Conservation (phyloP, 176 grass and related monocot genomes). For the Dendrocalamus sinicus region DNA sequence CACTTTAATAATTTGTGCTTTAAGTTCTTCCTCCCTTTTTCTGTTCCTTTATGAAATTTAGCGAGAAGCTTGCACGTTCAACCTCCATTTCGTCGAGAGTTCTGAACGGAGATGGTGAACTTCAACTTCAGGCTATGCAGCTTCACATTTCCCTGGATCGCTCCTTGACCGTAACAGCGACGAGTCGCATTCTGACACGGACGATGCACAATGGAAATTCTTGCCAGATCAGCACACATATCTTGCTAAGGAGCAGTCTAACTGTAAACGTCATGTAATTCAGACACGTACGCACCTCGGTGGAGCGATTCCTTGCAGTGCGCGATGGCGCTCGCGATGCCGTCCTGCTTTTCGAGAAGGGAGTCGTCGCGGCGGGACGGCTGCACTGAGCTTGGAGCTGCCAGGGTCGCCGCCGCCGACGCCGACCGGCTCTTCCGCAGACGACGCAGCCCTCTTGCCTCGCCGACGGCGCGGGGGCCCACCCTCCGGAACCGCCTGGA, state of each 20-base stretch:
- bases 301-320: constrained; percentile 94
- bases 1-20: neutral
- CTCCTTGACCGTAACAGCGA: constrained; percentile 70
- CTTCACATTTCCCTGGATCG: constrained; percentile 56
- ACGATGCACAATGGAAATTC: constrained; percentile 7
- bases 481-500: constrained; percentile 54
- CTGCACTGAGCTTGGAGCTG: neutral
- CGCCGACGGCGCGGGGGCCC: neutral
- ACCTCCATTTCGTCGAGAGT: constrained; percentile 37
- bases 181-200: constrained; percentile 48
- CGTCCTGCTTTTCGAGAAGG: constrained; percentile 74
- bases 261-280: neutral
- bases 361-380: constrained; percentile 66
- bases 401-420: constrained; percentile 42
- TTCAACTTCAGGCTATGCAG: neutral
- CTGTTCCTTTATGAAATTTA: neutral
- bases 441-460: constrained; percentile 29
- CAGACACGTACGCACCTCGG: constrained; percentile 31
- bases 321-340: constrained; percentile 90
- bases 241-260: neutral
- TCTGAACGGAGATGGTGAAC: constrained; percentile 10
- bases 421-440: constrained; percentile 75
- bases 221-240: neutral
- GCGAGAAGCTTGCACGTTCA: constrained; percentile 17
- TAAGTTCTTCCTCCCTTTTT: neutral